Percentiles rank a stretch among this genome's conserved stretches.
phyloP scores from a whole-genome alignment of 179 eudicot genomes.

The Vitellaria paradoxa region DNA sequence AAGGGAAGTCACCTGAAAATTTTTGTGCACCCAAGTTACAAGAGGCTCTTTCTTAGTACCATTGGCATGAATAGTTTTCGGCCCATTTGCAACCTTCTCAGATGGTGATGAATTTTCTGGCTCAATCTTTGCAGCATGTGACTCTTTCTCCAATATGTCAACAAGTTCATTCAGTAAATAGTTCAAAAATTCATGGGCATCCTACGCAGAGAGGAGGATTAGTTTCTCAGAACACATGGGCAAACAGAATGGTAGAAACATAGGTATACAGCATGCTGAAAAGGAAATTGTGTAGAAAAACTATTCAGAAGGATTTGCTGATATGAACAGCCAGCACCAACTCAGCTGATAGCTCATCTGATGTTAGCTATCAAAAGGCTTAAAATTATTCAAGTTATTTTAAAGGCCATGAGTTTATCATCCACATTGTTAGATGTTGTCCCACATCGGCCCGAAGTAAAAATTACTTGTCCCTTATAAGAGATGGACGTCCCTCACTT shows the following conservation, averaged over 20 bases:
- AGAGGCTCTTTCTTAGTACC: slow-evolving; percentile 62
- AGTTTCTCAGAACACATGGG: background rate
- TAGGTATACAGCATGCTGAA: background rate
- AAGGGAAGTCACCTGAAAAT: slow-evolving; percentile 58
- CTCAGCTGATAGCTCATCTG: too few species aligned
- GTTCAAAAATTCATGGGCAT: slow-evolving; percentile 98
- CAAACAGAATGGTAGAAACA: background rate
- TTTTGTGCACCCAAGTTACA: slow-evolving; percentile 88
- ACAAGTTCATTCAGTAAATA: slow-evolving; percentile 90
- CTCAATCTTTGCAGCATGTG: slow-evolving; percentile 40
- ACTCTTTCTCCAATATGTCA: slow-evolving; percentile 94
- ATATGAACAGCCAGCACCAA: too few species aligned
- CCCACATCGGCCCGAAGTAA: too few species aligned
- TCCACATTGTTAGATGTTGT: too few species aligned
- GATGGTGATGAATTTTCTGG: slow-evolving; percentile 42
- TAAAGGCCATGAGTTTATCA: too few species aligned
- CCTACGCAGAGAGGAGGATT: slow-evolving; percentile 38
- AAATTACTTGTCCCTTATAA: too few species aligned
- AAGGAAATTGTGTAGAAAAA: too few species aligned
- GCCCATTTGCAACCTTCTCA: slow-evolving; percentile 64
- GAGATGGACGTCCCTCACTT: too few species aligned
- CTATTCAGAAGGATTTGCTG: too few species aligned
- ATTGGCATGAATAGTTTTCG: slow-evolving; percentile 37
- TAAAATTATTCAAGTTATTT: too few species aligned
- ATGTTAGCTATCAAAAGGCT: too few species aligned